Evolutionary conservation across 208 protist genomes (phyloP).

Genomic region (Crithidia acanthocephali): DNA sequence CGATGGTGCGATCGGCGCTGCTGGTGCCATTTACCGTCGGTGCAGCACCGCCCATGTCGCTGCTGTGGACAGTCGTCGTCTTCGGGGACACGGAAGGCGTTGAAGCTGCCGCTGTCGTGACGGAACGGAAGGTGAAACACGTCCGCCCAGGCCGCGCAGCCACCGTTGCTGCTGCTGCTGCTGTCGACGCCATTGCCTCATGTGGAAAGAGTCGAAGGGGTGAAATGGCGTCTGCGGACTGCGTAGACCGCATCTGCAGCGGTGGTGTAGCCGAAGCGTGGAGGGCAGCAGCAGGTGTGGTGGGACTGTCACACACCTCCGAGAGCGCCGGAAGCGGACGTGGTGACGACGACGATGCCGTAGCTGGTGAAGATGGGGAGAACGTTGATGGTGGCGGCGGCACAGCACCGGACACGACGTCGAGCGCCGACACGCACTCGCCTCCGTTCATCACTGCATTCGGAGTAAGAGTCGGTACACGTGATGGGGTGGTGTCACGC

Average conservation of each 20-base stretch:
- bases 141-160: constrained; percentile 23
- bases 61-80: too few relatives aligned
- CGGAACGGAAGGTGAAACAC: constrained; percentile 31
- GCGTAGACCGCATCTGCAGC: background rate
- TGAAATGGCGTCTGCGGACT: background rate
- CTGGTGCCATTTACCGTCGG: too few relatives aligned
- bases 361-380: too few relatives aligned
- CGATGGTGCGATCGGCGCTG: too few relatives aligned
- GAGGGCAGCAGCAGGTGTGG: background rate
- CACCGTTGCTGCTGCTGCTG: background rate
- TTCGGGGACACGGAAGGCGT: background rate
- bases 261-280: background rate
- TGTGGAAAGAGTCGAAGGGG: background rate
- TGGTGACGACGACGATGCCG: background rate
- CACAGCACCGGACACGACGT: too few relatives aligned
- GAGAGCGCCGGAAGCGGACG: background rate
- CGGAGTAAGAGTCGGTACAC: too few relatives aligned
- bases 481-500: too few relatives aligned
- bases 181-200: background rate
- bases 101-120: background rate
- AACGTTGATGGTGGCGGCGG: background rate
- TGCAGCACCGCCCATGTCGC: too few relatives aligned
- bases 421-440: too few relatives aligned
- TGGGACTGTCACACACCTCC: background rate
- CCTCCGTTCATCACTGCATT: too few relatives aligned